Evolutionary conservation across 257 asterid species (phyloP).

Genomic region (Nemophila menziesii): DNA sequence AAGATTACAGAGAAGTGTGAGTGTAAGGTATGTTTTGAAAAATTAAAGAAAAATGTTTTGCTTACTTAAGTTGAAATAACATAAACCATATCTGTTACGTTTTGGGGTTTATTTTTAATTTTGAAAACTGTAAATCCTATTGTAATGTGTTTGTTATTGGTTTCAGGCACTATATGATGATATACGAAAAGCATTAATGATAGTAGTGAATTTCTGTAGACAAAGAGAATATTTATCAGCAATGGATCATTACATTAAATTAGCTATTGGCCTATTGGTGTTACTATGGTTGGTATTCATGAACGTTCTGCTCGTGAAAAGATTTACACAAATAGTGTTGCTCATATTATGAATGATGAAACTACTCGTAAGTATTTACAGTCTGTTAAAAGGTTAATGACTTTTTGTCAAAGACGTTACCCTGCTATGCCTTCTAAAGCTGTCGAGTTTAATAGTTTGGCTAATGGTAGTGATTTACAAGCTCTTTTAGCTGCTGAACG

Average conservation of each 20-base stretch:
- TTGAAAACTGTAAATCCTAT: no score
- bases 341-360: constrained; percentile 99
- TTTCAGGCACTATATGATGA: constrained; percentile 83
- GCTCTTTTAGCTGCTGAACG: constrained; percentile 75
- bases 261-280: constrained; percentile 99
- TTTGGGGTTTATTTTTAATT: no score
- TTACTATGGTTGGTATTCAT: constrained; percentile 99
- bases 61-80: no score
- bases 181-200: constrained; percentile 64
- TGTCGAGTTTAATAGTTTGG: constrained; percentile 93
- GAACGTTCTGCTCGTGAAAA: constrained; percentile 99
- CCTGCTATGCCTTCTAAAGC: constrained; percentile 94
- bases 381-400: constrained; percentile 82
- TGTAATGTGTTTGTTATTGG: no score
- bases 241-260: constrained; percentile 81
- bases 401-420: constrained; percentile 84
- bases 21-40: no score
- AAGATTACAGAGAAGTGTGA: no score
- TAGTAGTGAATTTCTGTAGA: constrained; percentile 66
- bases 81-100: no score
- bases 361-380: constrained; percentile 92
- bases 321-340: constrained; percentile 94
- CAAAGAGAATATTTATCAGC: constrained; percentile 91
- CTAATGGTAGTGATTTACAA: constrained; percentile 92
- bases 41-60: no score